A percentile compares a stretch with the other conserved stretches of the same genome.
phyloP scores from a whole-genome alignment of 2,329 filamentous ascomycete genomes.

The Fusarium pininemorale region DNA sequence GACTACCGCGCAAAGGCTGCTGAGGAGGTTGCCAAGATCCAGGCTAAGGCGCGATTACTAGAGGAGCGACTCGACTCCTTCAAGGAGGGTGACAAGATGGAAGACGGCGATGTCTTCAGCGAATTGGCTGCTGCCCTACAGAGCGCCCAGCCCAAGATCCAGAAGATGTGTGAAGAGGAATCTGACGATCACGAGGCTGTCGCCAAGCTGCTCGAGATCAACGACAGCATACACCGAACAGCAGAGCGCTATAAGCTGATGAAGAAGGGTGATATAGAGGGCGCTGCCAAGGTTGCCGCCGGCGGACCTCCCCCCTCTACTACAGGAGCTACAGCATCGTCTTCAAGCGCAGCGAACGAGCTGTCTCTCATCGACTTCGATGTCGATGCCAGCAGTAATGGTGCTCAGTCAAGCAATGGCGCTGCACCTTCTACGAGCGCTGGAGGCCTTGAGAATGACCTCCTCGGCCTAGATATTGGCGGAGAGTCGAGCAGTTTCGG shows the following conservation, averaged over 20 bases:
- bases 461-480: constrained; percentile 86
- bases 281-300: constrained; percentile 82
- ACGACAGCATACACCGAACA: constrained; percentile 97
- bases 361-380: constrained; percentile 95
- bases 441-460: constrained; percentile 84
- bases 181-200: constrained; percentile 97
- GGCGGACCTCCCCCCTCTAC: constrained; percentile 67
- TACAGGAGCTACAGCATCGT: constrained; percentile 68
- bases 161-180: constrained; percentile 99
- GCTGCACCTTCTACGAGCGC: constrained; percentile 54
- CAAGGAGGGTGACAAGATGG: constrained; percentile 80
- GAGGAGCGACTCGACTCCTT: constrained; percentile 93
- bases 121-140: constrained; percentile 89
- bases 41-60: constrained; percentile 90
- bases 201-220: constrained; percentile 94
- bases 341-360: constrained; percentile 65
- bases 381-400: constrained; percentile 62
- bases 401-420: constrained; percentile 45
- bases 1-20: constrained; percentile 98
- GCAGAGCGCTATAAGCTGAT: constrained; percentile 95
- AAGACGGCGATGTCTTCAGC: constrained; percentile 74
- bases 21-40: constrained; percentile 92
- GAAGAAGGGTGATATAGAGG: constrained; percentile 93
- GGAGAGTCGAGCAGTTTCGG: constrained; percentile 69
- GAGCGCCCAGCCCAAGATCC: constrained; percentile 97